Base-by-base conservation (phyloP, 257 asterid genomes). In the Oldenlandia corymbosa region DNA sequence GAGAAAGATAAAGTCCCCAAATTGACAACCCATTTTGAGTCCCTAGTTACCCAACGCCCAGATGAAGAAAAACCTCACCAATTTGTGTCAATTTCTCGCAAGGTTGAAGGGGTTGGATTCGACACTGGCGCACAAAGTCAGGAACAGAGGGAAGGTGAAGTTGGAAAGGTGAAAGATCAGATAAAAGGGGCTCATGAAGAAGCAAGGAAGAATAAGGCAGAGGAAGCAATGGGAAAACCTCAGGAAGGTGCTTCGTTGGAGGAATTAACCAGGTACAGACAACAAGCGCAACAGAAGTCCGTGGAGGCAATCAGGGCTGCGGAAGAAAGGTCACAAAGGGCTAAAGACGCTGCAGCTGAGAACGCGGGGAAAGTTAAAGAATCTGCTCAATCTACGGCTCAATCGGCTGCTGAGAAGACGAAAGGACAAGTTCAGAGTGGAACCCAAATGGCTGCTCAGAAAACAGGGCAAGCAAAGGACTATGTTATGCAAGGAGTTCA, bases 251-350 rank as follows among this genome's bases (percentile, higher is more conserved):
- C 71, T 0, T 75, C 94, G 0, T 41, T 88, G 73, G 93, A 88
- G 58, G 95, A 88, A 71, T 64, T 84, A 3, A 70, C 85, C 0
- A 70, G 71, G 2, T 30, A 76, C 60, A 79, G 96, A 67, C 78
- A 66, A 21, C 37, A 67, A 4, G 96, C 95, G 7, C 96, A 88
- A 47, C 86, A 86, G 77, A 86, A 79, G 0, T 84, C 91, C 1
- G 58, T 50, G 50, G 85, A 84, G 12, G 80, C 91, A 0, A 75
- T 84, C 37, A 65, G 81, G 20, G 83, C 84, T 0, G 86, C 92
- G 0, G 82, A 77, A 39, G 77, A 82, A 57, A 74, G 85, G 1
- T 79, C 51, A 14, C 57, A 79, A 51, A 72, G 63, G 52, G 78
- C 80, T 0, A 83, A 76, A 52, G 68, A 63, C 17, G 27, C 31